phyloP scores from a whole-genome alignment of 495 filamentous ascomycete species.

The Bacidia gigantensis region DNA sequence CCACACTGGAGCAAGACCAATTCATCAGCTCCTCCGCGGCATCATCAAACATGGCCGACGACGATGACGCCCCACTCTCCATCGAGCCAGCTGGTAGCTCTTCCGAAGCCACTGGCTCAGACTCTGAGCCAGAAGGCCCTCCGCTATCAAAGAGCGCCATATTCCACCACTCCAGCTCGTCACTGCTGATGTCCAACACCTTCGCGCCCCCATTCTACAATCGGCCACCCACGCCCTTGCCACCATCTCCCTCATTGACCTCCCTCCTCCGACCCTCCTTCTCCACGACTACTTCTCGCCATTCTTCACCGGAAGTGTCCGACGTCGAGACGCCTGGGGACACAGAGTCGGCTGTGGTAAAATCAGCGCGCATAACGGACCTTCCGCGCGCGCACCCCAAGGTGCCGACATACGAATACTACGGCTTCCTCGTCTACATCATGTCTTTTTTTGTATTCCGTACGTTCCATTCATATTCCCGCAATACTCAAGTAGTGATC shows the following conservation, averaged over 20 bases:
- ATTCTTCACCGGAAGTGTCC: constrained; percentile 81
- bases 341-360: constrained; percentile 49
- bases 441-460: constrained; percentile 63
- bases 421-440: constrained; percentile 92
- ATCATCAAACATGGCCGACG: background rate
- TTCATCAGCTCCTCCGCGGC: background rate
- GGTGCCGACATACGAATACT: constrained; percentile 97
- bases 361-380: constrained; percentile 48
- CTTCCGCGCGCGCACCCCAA: constrained; percentile 81
- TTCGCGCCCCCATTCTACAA: constrained; percentile 86
- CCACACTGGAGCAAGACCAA: background rate
- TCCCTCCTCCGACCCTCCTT: constrained; percentile 62
- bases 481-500: background rate
- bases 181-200: constrained; percentile 30
- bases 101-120: constrained; percentile 5
- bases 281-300: constrained; percentile 59
- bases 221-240: constrained; percentile 73
- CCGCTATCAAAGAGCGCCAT: background rate
- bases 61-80: background rate
- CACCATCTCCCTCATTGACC: constrained; percentile 88
- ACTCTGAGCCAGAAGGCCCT: background rate
- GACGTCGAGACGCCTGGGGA: constrained; percentile 61
- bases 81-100: background rate
- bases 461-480: constrained; percentile 18
- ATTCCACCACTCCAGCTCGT: constrained; percentile 22